A percentile compares a stretch with the other conserved stretches of the same genome.
Evolutionary conservation across 495 filamentous ascomycete species (phyloP).

Genomic region (Daldinia loculata): DNA sequence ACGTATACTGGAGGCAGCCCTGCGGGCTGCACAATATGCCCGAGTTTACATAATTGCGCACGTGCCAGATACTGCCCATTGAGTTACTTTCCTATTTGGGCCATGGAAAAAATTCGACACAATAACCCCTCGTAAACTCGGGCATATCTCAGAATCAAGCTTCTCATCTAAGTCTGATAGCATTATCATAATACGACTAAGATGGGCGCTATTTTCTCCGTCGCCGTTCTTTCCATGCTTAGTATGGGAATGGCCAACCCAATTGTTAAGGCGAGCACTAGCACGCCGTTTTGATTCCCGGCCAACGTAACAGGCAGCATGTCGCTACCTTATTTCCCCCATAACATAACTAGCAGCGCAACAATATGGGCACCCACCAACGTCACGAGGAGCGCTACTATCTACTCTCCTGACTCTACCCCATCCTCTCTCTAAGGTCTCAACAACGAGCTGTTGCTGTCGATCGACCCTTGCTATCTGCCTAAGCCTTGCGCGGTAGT

Average conservation of each 20-base stretch:
- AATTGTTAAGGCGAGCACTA: neutral
- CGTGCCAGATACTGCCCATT: too few relatives aligned
- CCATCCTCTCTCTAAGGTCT: constrained; percentile 5
- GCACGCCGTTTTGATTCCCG: neutral
- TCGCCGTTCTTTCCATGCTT: neutral
- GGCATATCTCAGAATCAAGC: neutral
- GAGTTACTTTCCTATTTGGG: too few relatives aligned
- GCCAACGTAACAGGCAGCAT: neutral
- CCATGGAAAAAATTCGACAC: too few relatives aligned
- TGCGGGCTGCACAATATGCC: too few relatives aligned
- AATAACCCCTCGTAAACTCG: too few relatives aligned
- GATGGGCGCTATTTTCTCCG: neutral
- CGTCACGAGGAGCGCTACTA: neutral
- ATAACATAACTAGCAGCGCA: constrained; percentile 3
- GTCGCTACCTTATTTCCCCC: neutral
- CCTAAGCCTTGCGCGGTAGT: neutral
- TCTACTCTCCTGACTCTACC: neutral
- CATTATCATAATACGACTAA: neutral
- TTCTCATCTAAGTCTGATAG: neutral
- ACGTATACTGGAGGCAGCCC: too few relatives aligned
- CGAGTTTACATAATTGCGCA: too few relatives aligned
- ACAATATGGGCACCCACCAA: neutral
- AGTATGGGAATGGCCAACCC: constrained; percentile 4
- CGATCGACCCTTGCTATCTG: constrained; percentile 16
- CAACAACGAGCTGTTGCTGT: constrained; percentile 1